Evolutionary conservation across 306 rosid genomes (phyloP).

Genomic region (Argentina anserina): DNA sequence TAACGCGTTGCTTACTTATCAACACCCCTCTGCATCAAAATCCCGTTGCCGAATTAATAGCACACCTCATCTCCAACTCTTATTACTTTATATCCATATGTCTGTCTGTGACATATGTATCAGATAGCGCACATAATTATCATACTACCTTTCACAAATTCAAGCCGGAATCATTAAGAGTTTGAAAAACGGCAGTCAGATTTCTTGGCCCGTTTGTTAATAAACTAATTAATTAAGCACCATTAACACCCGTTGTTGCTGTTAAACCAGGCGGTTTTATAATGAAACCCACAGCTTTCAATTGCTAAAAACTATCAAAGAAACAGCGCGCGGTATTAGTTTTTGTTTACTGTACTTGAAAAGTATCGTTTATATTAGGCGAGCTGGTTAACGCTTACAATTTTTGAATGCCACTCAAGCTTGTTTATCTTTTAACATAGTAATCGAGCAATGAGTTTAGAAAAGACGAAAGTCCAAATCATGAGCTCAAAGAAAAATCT

Average conservation of each 20-base stretch:
- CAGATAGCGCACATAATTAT: not conserved
- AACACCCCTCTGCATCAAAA: not conserved
- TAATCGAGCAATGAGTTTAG: not conserved
- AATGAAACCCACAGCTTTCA: not conserved
- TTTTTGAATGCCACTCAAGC: not conserved
- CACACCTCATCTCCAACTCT: not conserved
- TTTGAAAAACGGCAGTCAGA: not conserved
- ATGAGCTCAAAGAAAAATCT: not conserved
- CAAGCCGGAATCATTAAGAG: not conserved
- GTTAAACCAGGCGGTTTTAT: not conserved
- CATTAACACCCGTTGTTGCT: not conserved
- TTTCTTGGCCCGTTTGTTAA: not conserved
- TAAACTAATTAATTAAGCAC: not conserved
- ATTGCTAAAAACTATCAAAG: not conserved
- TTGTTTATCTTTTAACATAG: not conserved
- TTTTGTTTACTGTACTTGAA: too few relatives aligned
- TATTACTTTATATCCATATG: not conserved
- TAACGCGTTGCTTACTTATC: slow-evolving; percentile 3
- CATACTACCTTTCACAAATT: not conserved
- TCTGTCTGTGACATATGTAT: not conserved
- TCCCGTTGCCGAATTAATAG: not conserved
- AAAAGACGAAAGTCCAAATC: not conserved
- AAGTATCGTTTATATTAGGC: too few relatives aligned
- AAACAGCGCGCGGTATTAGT: too few relatives aligned
- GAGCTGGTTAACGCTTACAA: too few relatives aligned